These are phyloP conservation scores for Isatis lusitanica DNA, from an alignment of 441 rosid genomes.

Conservation along the genomic window DNA sequence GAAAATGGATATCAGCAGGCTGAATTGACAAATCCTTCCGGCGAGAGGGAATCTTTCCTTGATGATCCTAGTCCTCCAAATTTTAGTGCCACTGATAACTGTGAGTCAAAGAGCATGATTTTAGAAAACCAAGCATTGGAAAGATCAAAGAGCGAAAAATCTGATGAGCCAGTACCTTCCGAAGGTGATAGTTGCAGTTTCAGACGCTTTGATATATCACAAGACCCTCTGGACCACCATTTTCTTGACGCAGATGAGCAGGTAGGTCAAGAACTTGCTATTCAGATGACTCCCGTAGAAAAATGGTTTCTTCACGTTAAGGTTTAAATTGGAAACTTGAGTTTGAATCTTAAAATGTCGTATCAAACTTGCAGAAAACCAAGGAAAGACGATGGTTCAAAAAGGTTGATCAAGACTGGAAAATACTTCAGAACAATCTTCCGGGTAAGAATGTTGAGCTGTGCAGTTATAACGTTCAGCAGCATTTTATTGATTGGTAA, in stretches of 20 bases:
- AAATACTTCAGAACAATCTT: constrained; percentile 91
- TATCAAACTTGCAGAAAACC: constrained; percentile 53
- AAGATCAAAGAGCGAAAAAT: constrained; percentile 42
- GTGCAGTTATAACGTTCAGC: not conserved
- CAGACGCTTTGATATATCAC: constrained; percentile 79
- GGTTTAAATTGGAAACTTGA: not conserved
- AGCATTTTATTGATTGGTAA: constrained; percentile 9
- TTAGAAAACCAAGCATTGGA: constrained; percentile 40
- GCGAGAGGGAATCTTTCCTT: constrained; percentile 41
- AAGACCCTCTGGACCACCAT: constrained; percentile 88
- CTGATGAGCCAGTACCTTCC: constrained; percentile 37
- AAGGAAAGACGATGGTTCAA: constrained; percentile 84
- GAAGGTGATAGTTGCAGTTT: constrained; percentile 48
- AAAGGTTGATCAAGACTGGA: constrained; percentile 99
- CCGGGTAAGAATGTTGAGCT: constrained; percentile 63
- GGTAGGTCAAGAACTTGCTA: constrained; percentile 45
- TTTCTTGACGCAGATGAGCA: constrained; percentile 67
- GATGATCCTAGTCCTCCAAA: constrained; percentile 51
- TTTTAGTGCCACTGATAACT: constrained; percentile 39
- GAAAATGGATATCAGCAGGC: constrained; percentile 48
- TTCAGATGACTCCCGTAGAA: not conserved
- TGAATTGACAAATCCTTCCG: constrained; percentile 30
- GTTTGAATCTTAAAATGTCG: constrained; percentile 7
- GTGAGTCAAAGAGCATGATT: constrained; percentile 31
- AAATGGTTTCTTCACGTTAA: constrained; percentile 10